Conservation (phyloP, 1,284 basidiomycete species). For the Microbotryum violaceum region DNA sequence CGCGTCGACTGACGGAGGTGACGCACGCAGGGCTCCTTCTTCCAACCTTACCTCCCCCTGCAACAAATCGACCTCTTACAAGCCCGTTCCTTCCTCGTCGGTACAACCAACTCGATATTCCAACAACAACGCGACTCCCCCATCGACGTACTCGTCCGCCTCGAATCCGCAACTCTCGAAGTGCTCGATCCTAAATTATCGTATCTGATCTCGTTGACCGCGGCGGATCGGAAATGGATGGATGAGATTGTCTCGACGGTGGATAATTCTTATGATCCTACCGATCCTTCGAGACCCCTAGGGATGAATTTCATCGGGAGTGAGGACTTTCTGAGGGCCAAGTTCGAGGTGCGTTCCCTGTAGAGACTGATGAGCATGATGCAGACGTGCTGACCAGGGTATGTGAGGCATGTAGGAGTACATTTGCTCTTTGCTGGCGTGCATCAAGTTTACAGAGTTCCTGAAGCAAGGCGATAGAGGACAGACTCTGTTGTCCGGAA, state of each 20-base stretch:
- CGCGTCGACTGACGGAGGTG: not conserved
- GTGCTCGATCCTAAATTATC: slow-evolving; percentile 76
- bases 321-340: slow-evolving; percentile 80
- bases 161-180: slow-evolving; percentile 74
- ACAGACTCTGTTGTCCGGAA: slow-evolving; percentile 42
- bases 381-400: not conserved
- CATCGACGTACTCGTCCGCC: slow-evolving; percentile 80
- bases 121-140: slow-evolving; percentile 77
- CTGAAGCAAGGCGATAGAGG: slow-evolving; percentile 50
- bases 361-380: slow-evolving; percentile 31
- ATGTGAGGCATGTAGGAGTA: slow-evolving; percentile 64
- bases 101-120: slow-evolving; percentile 93
- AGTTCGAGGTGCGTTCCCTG: slow-evolving; percentile 54
- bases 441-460: slow-evolving; percentile 81
- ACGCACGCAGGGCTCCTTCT: slow-evolving; percentile 67
- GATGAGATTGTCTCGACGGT: slow-evolving; percentile 69
- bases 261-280: slow-evolving; percentile 66
- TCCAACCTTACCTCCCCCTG: slow-evolving; percentile 93
- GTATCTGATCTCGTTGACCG: slow-evolving; percentile 66
- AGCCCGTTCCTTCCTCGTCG: slow-evolving; percentile 68
- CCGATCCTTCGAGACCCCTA: slow-evolving; percentile 50
- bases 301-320: slow-evolving; percentile 81
- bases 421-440: slow-evolving; percentile 65
- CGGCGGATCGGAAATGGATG: slow-evolving; percentile 97
- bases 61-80: slow-evolving; percentile 89